Conservation (phyloP, 495 filamentous ascomycete genomes). For the Penicillium soppii region DNA sequence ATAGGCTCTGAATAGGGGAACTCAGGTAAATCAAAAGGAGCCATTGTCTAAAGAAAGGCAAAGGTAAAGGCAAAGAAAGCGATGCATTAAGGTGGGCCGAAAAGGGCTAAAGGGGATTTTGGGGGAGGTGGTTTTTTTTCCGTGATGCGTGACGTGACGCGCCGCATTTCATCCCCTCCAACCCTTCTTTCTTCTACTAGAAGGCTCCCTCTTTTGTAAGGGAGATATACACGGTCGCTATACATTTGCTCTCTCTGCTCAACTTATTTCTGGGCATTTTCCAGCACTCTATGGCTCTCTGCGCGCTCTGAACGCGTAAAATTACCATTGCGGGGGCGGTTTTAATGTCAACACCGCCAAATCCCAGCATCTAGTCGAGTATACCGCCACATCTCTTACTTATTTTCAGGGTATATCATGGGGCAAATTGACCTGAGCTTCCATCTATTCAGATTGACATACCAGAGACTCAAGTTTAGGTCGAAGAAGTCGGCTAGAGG, state of each 20-base stretch:
- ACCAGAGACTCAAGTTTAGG: too few species aligned
- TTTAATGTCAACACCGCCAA: background rate
- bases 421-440: too few species aligned
- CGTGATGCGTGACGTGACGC: slow-evolving; percentile 12
- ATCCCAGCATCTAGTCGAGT: background rate
- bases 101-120: slow-evolving; percentile 26
- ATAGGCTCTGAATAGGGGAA: slow-evolving; percentile 45
- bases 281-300: background rate
- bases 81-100: slow-evolving; percentile 19
- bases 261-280: background rate
- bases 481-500: too few species aligned
- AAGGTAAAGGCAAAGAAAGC: background rate
- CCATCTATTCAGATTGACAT: too few species aligned
- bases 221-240: background rate
- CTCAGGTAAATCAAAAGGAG: slow-evolving; percentile 36
- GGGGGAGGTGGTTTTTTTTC: slow-evolving; percentile 7
- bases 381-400: too few species aligned
- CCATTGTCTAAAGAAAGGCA: slow-evolving; percentile 33
- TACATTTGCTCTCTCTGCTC: background rate
- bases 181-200: background rate
- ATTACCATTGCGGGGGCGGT: background rate
- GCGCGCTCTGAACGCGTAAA: background rate
- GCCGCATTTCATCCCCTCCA: slow-evolving; percentile 3
- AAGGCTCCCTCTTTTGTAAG: background rate
- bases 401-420: too few species aligned